These are phyloP conservation scores for Phaeolepiota aurea DNA, from an alignment of 768 basidiomycete species.

Conservation along the genomic window DNA sequence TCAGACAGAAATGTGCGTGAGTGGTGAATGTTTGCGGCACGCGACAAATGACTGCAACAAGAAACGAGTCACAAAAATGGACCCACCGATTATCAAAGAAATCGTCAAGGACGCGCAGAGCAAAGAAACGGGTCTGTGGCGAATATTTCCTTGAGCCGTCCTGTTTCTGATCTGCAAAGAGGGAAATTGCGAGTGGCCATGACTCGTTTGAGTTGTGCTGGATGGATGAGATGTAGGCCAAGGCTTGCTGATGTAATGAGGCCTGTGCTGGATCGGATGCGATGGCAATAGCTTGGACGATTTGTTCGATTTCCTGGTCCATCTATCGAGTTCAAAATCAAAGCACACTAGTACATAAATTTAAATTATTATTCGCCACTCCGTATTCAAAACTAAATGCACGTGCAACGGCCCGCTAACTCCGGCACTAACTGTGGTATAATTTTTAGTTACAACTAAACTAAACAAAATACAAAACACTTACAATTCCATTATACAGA, in stretches of 20 bases:
- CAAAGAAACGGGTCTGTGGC: constrained; percentile 70
- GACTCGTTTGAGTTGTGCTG: constrained; percentile 67
- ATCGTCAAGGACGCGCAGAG: constrained; percentile 72
- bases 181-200: constrained; percentile 74
- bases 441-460: background rate
- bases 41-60: too few relatives aligned
- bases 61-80: too few relatives aligned
- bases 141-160: constrained; percentile 64
- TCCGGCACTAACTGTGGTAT: background rate
- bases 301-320: constrained; percentile 70
- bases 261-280: constrained; percentile 74
- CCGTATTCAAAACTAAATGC: background rate
- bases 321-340: constrained; percentile 37
- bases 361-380: too few relatives aligned
- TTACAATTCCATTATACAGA: constrained; percentile 39
- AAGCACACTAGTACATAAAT: too few relatives aligned
- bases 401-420: background rate
- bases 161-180: constrained; percentile 57
- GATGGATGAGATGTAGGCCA: constrained; percentile 72
- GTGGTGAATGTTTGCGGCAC: too few relatives aligned
- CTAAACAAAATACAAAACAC: background rate
- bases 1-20: too few relatives aligned
- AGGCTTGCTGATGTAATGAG: constrained; percentile 74
- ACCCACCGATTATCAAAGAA: constrained; percentile 77
- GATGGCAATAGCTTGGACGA: constrained; percentile 81